Evolutionary conservation across 1,284 basidiomycete species (phyloP).

Genomic region (Pholiota adiposa): DNA sequence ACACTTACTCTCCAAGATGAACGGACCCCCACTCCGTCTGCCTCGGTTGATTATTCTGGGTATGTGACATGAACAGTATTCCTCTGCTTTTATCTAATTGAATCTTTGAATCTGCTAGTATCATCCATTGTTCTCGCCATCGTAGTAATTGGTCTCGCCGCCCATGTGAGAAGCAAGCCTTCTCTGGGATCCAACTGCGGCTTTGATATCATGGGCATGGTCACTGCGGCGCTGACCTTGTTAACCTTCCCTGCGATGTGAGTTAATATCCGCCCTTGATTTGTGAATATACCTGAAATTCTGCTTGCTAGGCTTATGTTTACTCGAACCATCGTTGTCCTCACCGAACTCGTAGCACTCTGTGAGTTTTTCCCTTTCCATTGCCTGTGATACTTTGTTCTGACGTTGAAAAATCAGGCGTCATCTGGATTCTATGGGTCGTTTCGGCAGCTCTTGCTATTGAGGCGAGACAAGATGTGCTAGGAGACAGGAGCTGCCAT

Average conservation of each 20-base stretch:
- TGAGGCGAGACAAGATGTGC: background rate
- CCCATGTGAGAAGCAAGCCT: background rate
- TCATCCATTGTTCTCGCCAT: background rate
- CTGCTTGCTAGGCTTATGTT: constrained; percentile 8
- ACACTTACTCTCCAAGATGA: background rate
- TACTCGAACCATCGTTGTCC: constrained; percentile 9
- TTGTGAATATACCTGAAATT: background rate
- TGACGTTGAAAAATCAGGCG: background rate
- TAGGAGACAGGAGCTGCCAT: background rate
- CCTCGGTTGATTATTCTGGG: background rate
- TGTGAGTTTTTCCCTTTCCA: background rate
- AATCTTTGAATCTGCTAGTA: background rate
- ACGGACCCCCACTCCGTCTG: background rate
- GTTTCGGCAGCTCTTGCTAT: constrained; percentile 16
- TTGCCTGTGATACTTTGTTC: background rate
- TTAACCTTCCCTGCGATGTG: constrained; percentile 12
- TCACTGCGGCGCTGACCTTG: background rate
- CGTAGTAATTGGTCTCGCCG: background rate
- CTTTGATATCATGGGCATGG: background rate
- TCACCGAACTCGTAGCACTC: constrained; percentile 13
- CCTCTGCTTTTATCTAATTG: background rate
- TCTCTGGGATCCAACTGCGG: background rate
- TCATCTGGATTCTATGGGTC: constrained; percentile 18
- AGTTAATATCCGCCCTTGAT: background rate
- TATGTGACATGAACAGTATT: background rate